A percentile compares a stretch with the other conserved stretches of the same genome.
Evolutionary conservation across 352 stramenopile species (phyloP).

Genomic region (Peronospora destructor): DNA sequence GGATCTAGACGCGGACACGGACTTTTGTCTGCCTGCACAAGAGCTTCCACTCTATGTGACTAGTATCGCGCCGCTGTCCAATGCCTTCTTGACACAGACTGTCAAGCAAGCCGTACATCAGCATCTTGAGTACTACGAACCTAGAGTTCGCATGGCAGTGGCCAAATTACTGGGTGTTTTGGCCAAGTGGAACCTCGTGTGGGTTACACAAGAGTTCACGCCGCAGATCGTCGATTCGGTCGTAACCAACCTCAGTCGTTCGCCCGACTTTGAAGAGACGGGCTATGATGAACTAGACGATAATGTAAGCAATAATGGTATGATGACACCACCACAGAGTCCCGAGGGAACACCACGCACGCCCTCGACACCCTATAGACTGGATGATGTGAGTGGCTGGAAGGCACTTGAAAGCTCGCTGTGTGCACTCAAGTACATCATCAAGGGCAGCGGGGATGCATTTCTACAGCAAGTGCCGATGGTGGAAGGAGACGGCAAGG

Average conservation of each 20-base stretch:
- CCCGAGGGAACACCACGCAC: conserved; percentile 58
- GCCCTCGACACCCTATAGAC: conserved; percentile 67
- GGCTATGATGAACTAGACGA: conserved; percentile 72
- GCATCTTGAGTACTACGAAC: conserved; percentile 83
- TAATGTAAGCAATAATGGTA: conserved; percentile 75
- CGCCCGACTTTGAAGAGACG: conserved; percentile 73
- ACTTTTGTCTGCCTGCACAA: conserved; percentile 21
- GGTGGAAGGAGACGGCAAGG: conserved; percentile 3
- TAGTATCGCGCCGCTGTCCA: conserved; percentile 29
- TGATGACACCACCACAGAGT: conserved; percentile 59
- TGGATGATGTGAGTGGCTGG: conserved; percentile 96
- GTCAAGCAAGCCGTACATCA: conserved; percentile 36
- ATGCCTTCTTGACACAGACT: conserved; percentile 38
- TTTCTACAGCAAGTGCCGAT: conserved; percentile 41
- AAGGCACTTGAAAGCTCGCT: conserved; percentile 92
- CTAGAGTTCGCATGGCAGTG: conserved; percentile 74
- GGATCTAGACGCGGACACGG: conserved; percentile 30
- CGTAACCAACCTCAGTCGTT: conserved; percentile 60
- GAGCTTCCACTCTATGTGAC: conserved; percentile 16
- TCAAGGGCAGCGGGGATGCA: conserved; percentile 63
- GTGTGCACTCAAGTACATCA: conserved; percentile 78
- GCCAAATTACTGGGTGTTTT: conserved; percentile 63
- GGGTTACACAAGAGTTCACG: conserved; percentile 53
- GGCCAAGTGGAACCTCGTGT: conserved; percentile 50
- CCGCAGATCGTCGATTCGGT: conserved; percentile 75